These are phyloP conservation scores for Corynascus novoguineensis DNA, from an alignment of 495 filamentous ascomycete genomes.

Conservation along the genomic window DNA sequence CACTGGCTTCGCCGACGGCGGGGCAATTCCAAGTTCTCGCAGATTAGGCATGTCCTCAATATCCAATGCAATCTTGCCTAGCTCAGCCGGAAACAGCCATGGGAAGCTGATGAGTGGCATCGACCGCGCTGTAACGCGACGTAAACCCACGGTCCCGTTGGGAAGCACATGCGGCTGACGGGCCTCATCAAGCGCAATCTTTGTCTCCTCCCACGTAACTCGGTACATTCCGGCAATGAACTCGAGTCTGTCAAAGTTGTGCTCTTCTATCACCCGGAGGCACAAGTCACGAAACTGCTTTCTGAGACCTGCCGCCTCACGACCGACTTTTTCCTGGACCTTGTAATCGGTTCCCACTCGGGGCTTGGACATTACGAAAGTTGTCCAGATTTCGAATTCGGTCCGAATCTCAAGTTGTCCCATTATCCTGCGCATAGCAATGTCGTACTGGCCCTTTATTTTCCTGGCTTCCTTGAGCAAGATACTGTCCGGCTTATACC, in stretches of 20 bases:
- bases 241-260: slow-evolving; percentile 51
- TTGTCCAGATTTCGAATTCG: slow-evolving; percentile 88
- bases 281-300: slow-evolving; percentile 61
- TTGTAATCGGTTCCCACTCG: slow-evolving; percentile 69
- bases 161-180: slow-evolving; percentile 34
- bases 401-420: slow-evolving; percentile 77
- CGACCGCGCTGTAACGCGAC: slow-evolving; percentile 37
- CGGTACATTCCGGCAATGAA: slow-evolving; percentile 84
- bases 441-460: slow-evolving; percentile 75
- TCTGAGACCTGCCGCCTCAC: slow-evolving; percentile 56
- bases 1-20: background rate
- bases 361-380: slow-evolving; percentile 71
- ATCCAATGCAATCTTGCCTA: slow-evolving; percentile 62
- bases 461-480: slow-evolving; percentile 53
- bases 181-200: slow-evolving; percentile 45
- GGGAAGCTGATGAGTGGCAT: slow-evolving; percentile 90
- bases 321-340: slow-evolving; percentile 73
- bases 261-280: slow-evolving; percentile 56
- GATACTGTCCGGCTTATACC: slow-evolving; percentile 49
- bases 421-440: slow-evolving; percentile 71
- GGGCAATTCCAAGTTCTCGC: background rate
- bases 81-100: slow-evolving; percentile 73
- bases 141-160: slow-evolving; percentile 30
- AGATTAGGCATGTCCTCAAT: slow-evolving; percentile 6
- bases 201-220: slow-evolving; percentile 67